Base-by-base conservation (phyloP, 495 filamentous ascomycete species). In the Wilcoxina mikolae region DNA sequence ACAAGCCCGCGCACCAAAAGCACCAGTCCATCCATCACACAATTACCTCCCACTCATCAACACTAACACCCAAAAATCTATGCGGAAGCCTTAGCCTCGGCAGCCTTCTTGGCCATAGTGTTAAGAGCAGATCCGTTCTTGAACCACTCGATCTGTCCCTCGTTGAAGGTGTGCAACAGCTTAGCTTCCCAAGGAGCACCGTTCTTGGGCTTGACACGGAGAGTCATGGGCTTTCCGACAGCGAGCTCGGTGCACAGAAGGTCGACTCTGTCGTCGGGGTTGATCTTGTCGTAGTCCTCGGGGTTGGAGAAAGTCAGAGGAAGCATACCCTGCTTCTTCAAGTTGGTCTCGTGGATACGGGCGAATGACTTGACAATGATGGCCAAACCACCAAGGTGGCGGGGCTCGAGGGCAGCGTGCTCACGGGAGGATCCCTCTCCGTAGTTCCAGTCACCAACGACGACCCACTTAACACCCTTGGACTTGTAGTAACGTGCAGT, bases 291-390 rank as follows among this genome's bases (percentile, higher is more conserved):
- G 71, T 98, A 98, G 72, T 98, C 91, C 68, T 81, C 93, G 24
- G 93, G 91, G 67, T 95, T 81, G 51, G 78, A 68, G 74, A 98
- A 98, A 60, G 88, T 95, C 48, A 98, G 77, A 65, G 91, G 91
- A 73, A 98, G 85, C 87, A 98, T 91, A 74, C 91, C 91, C 79
- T 98, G 91, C 82, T 98, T 98, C 86, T 98, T 98, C 75, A 98
- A 73, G 79, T 98, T 98, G 75, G 91, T 98, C 77, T 98, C 91
- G 78, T 98, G 91, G 68, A 98, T 98, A 84, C 91, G 93, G 66
- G 91, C 91, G 69, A 98, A 98, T 64, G 78, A 84, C 67, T 85
- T 81, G 69, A 84, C 89, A 72, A 98, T 93, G 78, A 98, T 93
- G 63, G 93, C 91, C 60, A 95, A 78, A 70, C 88, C 91, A 59